Conservation (phyloP, 2,329 filamentous ascomycete species). For the Alternaria postmessia region DNA sequence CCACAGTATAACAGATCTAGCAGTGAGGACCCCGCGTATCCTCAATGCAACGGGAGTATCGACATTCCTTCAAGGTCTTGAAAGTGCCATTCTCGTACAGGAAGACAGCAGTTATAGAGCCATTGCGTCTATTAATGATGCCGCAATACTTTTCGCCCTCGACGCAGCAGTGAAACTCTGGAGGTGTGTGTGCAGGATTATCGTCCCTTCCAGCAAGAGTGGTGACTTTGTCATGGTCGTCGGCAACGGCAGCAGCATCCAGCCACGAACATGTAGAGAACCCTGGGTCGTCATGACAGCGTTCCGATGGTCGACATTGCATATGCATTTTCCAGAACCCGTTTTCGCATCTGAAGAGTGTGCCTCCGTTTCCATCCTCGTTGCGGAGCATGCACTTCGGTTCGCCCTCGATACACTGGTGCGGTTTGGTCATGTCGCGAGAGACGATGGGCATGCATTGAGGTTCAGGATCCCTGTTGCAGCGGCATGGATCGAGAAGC, state of each 20-base stretch:
- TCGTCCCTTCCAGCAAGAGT: neutral
- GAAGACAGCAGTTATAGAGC: neutral
- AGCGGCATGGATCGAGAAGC: neutral
- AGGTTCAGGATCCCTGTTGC: neutral
- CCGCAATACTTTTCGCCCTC: neutral
- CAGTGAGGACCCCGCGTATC: neutral
- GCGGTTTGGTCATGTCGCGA: neutral
- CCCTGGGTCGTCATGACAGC: slow-evolving; percentile 1
- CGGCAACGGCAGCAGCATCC: neutral
- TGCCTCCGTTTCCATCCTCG: slow-evolving; percentile 7
- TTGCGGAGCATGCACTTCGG: slow-evolving; percentile 8
- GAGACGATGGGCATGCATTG: neutral
- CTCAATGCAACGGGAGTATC: neutral
- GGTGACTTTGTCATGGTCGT: neutral
- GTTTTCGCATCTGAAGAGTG: slow-evolving; percentile 10
- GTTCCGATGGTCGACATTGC: slow-evolving; percentile 5
- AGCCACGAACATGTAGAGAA: slow-evolving; percentile 1
- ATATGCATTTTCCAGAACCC: slow-evolving; percentile 8
- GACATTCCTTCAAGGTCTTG: neutral
- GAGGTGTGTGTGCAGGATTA: neutral
- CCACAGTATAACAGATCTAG: neutral
- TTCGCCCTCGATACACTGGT: slow-evolving; percentile 3
- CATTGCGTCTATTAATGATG: neutral
- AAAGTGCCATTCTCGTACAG: neutral
- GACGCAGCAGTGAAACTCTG: neutral